A percentile compares a stretch with the other conserved stretches of the same genome.
These are phyloP conservation scores for Fagopyrum tataricum DNA, from an alignment of 148 eudicot genomes.

Conservation along the genomic window DNA sequence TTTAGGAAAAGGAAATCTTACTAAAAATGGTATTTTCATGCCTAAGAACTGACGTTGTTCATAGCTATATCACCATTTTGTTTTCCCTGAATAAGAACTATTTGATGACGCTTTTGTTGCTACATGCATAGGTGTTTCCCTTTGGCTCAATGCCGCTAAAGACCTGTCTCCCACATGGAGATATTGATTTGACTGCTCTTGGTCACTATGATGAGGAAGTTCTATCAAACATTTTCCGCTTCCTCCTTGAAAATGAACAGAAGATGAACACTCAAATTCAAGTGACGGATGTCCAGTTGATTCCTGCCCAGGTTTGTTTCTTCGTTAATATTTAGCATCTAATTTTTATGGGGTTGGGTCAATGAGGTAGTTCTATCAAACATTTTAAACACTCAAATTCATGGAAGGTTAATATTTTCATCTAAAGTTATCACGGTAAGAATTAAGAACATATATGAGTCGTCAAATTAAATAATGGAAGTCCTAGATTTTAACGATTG, in stretches of 20 bases:
- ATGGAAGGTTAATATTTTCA: too few species aligned
- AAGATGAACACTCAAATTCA: slow-evolving; percentile 20
- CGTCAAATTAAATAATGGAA: too few species aligned
- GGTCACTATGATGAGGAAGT: slow-evolving; percentile 18
- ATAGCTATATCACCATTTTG: not conserved
- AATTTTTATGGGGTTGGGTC: not conserved
- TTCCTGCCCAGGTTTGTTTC: slow-evolving; percentile 43
- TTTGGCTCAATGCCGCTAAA: slow-evolving; percentile 55
- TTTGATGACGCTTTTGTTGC: slow-evolving; percentile 9
- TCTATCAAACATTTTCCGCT: slow-evolving; percentile 21
- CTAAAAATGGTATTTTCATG: not conserved
- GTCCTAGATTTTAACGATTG: too few species aligned
- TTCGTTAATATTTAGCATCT: not conserved
- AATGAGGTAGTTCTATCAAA: too few species aligned
- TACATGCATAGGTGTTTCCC: slow-evolving; percentile 34
- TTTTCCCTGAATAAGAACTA: not conserved
- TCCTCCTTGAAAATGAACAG: slow-evolving; percentile 27
- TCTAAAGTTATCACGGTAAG: too few species aligned
- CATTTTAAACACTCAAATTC: too few species aligned
- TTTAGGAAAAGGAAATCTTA: too few species aligned
- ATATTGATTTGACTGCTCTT: slow-evolving; percentile 39
- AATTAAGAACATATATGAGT: too few species aligned
- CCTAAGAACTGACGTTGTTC: not conserved
- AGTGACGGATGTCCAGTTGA: slow-evolving; percentile 31
- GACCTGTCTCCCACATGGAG: slow-evolving; percentile 51